Base-by-base conservation (phyloP, 768 basidiomycete genomes). In the Calocera viscosa region DNA sequence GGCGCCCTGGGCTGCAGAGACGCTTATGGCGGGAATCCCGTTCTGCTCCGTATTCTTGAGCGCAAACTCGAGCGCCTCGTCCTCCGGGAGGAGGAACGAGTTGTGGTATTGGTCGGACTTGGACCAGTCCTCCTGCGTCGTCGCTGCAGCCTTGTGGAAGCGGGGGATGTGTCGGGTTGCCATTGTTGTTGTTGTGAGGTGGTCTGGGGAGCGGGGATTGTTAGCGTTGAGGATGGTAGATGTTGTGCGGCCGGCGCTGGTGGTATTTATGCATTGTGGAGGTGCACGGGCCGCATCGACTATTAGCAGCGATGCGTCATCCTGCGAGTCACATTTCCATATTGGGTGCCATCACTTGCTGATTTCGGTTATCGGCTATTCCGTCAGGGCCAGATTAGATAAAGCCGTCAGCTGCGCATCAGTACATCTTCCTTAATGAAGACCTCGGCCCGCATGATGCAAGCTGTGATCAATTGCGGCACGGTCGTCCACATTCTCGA, bases 61-160 rank as follows among this genome's bases (percentile, higher is more conserved):
- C 0, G 78, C 78, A 11, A 74, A 73, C 39, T 82, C 81, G 66
- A 84, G 77, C 14, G 72, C 72, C 1, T 75, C 74, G 68, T 85
- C 84, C 22, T 76, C 67, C 12, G 72, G 72, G 64, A 82, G 75
- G 39, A 86, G 78, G 75, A 82, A 83, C 3, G 81, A 81, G 74
- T 83, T 84, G 73, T 84, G 84, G 73, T 83, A 85, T 24, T 71
- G 67, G 70, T 85, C 84, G 7, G 80, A 81, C 70, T 79, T 78
- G 19, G 75, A 72, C 83, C 84, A 86, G 68, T 80, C 77, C n/a
- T 78, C 78, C 12, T 76, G 70, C 35, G 68, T 70, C 68, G 67
- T 67, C 49, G 32, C 19, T 41, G 5, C 32, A 3, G 32, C 14
- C 35, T 38, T 38, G 35, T 38, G 5, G 43, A 47, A 32, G 24